Evolutionary conservation across 2,329 filamentous ascomycete genomes (phyloP), one percentile per base, ranked within the genome.

Genomic region (Blumeria graminis): DNA sequence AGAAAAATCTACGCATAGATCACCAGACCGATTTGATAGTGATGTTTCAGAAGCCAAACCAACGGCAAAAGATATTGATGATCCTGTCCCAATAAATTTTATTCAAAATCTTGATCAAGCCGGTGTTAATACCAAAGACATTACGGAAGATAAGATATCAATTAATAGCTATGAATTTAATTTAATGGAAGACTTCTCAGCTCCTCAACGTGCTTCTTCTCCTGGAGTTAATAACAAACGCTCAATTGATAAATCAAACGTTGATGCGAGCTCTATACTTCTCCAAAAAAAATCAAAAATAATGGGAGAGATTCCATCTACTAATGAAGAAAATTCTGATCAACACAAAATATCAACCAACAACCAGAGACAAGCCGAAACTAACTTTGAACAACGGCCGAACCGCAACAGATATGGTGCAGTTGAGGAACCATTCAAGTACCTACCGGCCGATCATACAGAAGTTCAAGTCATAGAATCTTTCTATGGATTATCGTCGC

Each of bases 401-500:
- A 59, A 58, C n/a, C 60, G 62, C 18, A 67, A 68, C 58, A 69
- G 66, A 66, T 68, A 71, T 65, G 68, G 61, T 59, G 70, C 70
- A 62, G 74, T 74, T 66, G 92, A 96, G 68, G 92, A 98, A 68
- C 86, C 89, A 4, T 98, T 94, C 76, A 95, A 94, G 67, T 98
- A 88, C 66, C 76, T 98, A 43, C 69, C 81, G 8, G 70, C 79
- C 0, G 76, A 82, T 32, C 86, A 95, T 67, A 72, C 80, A 1
- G 86, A 92, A 58, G 81, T 98, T 56, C 68, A 80, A 59, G 75
- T 76, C 56, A 90, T 98, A 65, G 83, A 81, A 64, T 69, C 77
- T 1, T 96, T 96, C 71, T 98, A 96, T 72, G 75, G 83, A 56
- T 74, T 96, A 60, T 89, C 86, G 0, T 69, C 80, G 0, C 81